Evolutionary conservation across 495 filamentous ascomycete species (phyloP).

Genomic region (Halenospora varia): DNA sequence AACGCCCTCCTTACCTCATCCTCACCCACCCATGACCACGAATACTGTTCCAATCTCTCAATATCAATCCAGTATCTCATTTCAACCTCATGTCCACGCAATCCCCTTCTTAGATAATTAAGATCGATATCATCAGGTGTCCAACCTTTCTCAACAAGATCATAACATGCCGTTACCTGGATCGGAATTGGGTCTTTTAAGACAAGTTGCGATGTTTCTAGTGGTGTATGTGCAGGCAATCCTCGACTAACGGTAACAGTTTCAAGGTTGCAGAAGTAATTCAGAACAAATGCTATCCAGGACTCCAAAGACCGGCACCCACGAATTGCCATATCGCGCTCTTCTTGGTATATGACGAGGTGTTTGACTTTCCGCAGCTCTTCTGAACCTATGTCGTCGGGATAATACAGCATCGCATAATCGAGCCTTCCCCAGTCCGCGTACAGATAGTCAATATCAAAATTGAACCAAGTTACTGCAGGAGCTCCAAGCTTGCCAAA

Average conservation of each 20-base stretch:
- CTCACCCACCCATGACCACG: no score
- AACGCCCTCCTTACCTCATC: no score
- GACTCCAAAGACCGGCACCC: no score
- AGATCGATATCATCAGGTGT: no score
- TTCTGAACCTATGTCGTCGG: neutral
- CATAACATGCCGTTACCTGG: neutral
- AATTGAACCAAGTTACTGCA: neutral
- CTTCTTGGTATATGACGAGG: neutral
- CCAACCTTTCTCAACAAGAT: no score
- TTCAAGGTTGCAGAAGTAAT: neutral
- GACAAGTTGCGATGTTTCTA: neutral
- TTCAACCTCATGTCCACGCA: no score
- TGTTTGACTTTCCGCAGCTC: neutral
- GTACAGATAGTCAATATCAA: neutral
- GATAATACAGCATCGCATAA: neutral
- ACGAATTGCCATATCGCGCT: no score
- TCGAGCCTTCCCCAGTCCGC: neutral
- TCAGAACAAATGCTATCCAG: neutral
- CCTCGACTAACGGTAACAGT: neutral
- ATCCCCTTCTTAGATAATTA: no score
- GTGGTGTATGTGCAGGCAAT: neutral
- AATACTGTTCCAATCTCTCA: no score
- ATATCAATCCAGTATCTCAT: no score
- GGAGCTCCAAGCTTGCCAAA: neutral
- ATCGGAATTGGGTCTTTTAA: neutral